Evolutionary conservation across 2,329 filamentous ascomycete genomes (phyloP).

Genomic region (Penicillium sp.): DNA sequence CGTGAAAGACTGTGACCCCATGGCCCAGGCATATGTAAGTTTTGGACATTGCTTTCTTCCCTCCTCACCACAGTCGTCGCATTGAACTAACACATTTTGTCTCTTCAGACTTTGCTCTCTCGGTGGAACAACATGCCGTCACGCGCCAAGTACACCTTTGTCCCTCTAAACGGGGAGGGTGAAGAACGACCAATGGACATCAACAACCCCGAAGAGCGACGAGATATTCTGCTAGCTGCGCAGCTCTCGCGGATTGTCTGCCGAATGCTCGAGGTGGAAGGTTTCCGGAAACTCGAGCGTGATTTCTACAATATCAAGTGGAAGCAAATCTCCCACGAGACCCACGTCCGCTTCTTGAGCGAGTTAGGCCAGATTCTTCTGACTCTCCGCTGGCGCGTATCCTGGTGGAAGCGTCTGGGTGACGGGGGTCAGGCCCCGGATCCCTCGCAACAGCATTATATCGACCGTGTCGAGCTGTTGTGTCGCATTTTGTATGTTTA

Average conservation of each 20-base stretch:
- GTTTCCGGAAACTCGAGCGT: slow-evolving; percentile 40
- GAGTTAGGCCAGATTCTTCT: slow-evolving; percentile 39
- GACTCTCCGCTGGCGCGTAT: slow-evolving; percentile 41
- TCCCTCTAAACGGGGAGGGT: slow-evolving; percentile 24
- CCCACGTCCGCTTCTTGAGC: slow-evolving; percentile 35
- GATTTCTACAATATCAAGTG: slow-evolving; percentile 43
- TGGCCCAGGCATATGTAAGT: slow-evolving; percentile 38
- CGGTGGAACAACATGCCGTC: slow-evolving; percentile 45
- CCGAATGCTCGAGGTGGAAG: slow-evolving; percentile 44
- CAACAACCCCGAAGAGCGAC: slow-evolving; percentile 29
- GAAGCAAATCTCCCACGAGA: slow-evolving; percentile 40
- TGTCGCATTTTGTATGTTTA: slow-evolving; percentile 44
- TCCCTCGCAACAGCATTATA: slow-evolving; percentile 35
- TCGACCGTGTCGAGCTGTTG: slow-evolving; percentile 36
- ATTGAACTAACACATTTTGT: neutral
- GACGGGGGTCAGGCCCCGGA: slow-evolving; percentile 33
- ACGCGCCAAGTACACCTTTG: slow-evolving; percentile 40
- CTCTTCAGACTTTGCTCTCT: slow-evolving; percentile 35
- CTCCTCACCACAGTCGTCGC: neutral
- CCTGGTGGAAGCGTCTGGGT: slow-evolving; percentile 42
- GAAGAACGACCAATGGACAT: slow-evolving; percentile 38
- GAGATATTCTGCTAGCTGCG: slow-evolving; percentile 39
- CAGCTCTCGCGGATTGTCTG: slow-evolving; percentile 43
- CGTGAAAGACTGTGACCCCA: slow-evolving; percentile 36
- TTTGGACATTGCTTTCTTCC: too few species aligned